These are phyloP conservation scores for Coprinopsis marcescibilis DNA, from an alignment of 768 basidiomycete species.

Conservation along the genomic window DNA sequence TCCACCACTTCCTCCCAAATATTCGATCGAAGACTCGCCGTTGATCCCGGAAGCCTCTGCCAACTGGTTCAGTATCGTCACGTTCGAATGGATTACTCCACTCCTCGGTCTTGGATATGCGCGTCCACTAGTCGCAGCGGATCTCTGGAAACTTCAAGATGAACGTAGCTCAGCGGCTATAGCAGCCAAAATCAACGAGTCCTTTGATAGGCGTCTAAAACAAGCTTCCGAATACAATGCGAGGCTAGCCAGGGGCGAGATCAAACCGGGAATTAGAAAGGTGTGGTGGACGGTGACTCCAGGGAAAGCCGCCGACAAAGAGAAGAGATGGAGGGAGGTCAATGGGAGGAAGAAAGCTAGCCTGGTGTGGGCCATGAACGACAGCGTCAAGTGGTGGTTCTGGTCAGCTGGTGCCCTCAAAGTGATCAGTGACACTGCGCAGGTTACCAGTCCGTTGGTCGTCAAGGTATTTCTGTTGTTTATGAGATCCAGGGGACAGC, in stretches of 20 bases:
- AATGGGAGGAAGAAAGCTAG: conserved; percentile 62
- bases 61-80: conserved; percentile 49
- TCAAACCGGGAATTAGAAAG: conserved; percentile 47
- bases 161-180: conserved; percentile 53
- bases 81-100: conserved; percentile 73
- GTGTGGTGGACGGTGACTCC: conserved; percentile 54
- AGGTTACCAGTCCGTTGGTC: conserved; percentile 69
- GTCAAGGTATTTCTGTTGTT: conserved; percentile 58
- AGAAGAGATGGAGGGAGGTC: conserved; percentile 58
- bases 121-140: conserved; percentile 73
- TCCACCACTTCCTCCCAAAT: conserved; percentile 37
- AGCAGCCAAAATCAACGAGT: conserved; percentile 55
- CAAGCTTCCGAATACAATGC: conserved; percentile 67
- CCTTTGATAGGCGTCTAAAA: conserved; percentile 53
- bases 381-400: conserved; percentile 72
- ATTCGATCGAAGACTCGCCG: conserved; percentile 53
- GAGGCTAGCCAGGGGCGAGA: conserved; percentile 58
- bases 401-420: conserved; percentile 64
- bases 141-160: conserved; percentile 75
- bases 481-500: too few species aligned
- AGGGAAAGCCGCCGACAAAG: conserved; percentile 47
- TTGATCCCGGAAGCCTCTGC: conserved; percentile 66
- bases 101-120: conserved; percentile 71
- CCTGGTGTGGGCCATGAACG: conserved; percentile 65
- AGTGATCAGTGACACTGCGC: conserved; percentile 63